Evolutionary conservation across 768 basidiomycete genomes (phyloP), one percentile per base, ranked within the genome.

Genomic region (Tylopilus balloui): DNA sequence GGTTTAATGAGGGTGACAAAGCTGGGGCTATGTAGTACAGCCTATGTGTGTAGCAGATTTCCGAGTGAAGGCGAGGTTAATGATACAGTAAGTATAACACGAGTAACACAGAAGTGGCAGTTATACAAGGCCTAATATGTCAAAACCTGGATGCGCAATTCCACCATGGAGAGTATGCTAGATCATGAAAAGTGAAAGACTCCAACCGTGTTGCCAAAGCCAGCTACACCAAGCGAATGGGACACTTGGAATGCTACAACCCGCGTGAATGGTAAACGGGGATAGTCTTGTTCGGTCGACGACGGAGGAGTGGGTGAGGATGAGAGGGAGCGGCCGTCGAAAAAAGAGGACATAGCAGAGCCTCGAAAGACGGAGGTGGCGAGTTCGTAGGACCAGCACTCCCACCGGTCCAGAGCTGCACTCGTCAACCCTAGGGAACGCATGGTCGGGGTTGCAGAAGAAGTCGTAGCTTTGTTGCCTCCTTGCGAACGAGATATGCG

Each of bases 241-340:
- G 73, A 64, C 43, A 74, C 70, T 23, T 80, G 58, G 51, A 86
- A 73, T 25, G 85, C 78, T 3, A 81, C 78, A 10, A 87, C 81
- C 19, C 85, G 76, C n/a, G 88, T 90, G 63, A 89, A 89, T n/a
- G 88, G 86, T 53, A 90, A 70, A 42, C 83, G 76, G 44, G 86
- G 79, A 49, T 69, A 64, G 28, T 64, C 58, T 39, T 52, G 52
- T 25, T 54, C 19, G 35, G 38, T 6, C 19, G 27, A 35, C 27
- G 25, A 40, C 28, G 32, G 32, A 20, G 48, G 37, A 20, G 40
- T 19, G 15, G 58, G 42, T n/a, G 41, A 29, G 17, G 56, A 46
- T 12, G 50, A 38, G 19, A 41, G 47, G 32, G 15, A 40, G 8
- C 23, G 64, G 38, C 58, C 63, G 25, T 53, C 60, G 12, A 70